Evolutionary conservation across 2,329 filamentous ascomycete species (phyloP).

Genomic region (Hypoxylon sp.): DNA sequence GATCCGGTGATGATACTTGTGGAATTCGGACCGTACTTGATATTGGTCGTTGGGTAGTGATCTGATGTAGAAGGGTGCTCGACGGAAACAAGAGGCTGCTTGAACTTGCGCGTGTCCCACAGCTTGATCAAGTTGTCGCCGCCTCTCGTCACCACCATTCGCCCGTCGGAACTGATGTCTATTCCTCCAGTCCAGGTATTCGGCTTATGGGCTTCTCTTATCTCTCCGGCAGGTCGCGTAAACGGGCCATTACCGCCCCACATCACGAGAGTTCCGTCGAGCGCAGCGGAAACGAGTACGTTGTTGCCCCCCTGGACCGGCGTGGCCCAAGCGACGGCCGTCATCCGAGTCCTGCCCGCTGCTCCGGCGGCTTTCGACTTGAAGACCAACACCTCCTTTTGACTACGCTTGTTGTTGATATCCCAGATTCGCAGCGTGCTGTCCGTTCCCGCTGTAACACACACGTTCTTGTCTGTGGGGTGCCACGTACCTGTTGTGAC

Average conservation of each 20-base stretch:
- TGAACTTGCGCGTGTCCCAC: constrained; percentile 98
- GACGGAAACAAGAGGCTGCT: constrained; percentile 81
- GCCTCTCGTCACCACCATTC: constrained; percentile 88
- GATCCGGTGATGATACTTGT: constrained; percentile 91
- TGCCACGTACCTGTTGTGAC: constrained; percentile 91
- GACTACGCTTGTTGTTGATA: constrained; percentile 85
- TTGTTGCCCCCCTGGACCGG: constrained; percentile 79
- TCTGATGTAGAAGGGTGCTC: constrained; percentile 82
- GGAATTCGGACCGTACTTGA: constrained; percentile 85
- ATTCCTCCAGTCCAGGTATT: constrained; percentile 92
- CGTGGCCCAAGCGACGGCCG: constrained; percentile 85
- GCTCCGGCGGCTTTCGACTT: constrained; percentile 90
- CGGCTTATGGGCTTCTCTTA: constrained; percentile 80
- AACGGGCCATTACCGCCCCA: constrained; percentile 91
- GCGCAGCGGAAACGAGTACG: constrained; percentile 79
- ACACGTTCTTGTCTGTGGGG: constrained; percentile 82
- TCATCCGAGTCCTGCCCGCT: constrained; percentile 92
- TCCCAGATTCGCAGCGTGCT: constrained; percentile 98
- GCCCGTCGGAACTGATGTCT: constrained; percentile 88
- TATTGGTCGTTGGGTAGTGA: constrained; percentile 84
- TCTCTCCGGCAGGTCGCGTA: constrained; percentile 80
- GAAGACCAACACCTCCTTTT: constrained; percentile 94
- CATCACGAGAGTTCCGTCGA: constrained; percentile 91
- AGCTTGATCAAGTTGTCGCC: constrained; percentile 93
- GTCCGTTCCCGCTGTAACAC: constrained; percentile 91